Evolutionary conservation across 2,329 filamentous ascomycete genomes (phyloP).

Genomic region (Dactylonectria estremocensis): DNA sequence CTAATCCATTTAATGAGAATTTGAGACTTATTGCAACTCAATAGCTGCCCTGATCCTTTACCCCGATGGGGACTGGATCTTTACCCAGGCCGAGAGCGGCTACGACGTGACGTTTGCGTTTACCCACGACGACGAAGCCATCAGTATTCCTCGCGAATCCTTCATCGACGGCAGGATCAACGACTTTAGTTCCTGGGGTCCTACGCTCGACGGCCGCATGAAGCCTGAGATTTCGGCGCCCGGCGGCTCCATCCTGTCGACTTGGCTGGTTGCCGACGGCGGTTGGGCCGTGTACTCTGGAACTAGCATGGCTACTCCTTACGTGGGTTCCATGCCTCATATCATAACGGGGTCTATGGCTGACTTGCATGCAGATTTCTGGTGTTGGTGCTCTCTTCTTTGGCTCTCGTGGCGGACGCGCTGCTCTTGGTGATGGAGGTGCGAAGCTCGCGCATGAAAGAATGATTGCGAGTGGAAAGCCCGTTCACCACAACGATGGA

Average conservation of each 20-base stretch:
- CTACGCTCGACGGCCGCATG: slow-evolving; percentile 25
- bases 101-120: slow-evolving; percentile 21
- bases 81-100: slow-evolving; percentile 18
- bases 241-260: slow-evolving; percentile 14
- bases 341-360: background rate
- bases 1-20: background rate
- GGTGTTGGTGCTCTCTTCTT: slow-evolving; percentile 29
- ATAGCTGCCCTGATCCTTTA: slow-evolving; percentile 20
- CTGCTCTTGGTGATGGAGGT: background rate
- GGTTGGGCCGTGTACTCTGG: slow-evolving; percentile 18
- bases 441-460: background rate
- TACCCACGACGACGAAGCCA: background rate
- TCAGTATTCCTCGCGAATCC: background rate
- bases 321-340: background rate
- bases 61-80: slow-evolving; percentile 24
- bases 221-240: slow-evolving; percentile 28
- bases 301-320: slow-evolving; percentile 30
- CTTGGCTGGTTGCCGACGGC: background rate
- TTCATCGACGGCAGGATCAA: slow-evolving; percentile 18
- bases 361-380: background rate
- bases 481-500: slow-evolving; percentile 1
- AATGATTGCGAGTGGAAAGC: slow-evolving; percentile 11
- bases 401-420: slow-evolving; percentile 8
- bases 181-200: slow-evolving; percentile 25
- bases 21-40: background rate